phyloP scores from a whole-genome alignment of 1,139 yeast genomes.

The Diutina sp. region DNA sequence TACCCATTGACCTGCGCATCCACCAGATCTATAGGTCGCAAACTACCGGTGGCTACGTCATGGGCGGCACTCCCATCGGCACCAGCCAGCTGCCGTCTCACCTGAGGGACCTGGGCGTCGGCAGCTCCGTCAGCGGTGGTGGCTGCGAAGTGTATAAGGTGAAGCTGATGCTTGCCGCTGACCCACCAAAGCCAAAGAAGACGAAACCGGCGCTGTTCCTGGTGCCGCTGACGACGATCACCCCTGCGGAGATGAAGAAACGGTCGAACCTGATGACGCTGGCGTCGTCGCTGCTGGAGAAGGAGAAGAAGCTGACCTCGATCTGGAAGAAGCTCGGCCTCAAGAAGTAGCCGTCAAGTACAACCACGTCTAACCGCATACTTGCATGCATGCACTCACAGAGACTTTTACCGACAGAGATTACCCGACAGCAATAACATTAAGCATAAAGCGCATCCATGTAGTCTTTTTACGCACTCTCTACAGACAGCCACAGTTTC shows the following conservation, averaged over 20 bases:
- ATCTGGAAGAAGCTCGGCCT: background rate
- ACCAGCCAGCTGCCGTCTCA: background rate
- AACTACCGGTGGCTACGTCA: background rate
- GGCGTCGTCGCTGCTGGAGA: background rate
- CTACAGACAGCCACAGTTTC: too few species aligned
- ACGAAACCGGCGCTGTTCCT: background rate
- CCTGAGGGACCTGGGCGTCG: background rate
- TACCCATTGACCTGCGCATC: background rate
- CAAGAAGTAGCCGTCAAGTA: background rate
- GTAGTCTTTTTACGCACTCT: too few species aligned
- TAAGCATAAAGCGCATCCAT: too few species aligned
- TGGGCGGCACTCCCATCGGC: background rate
- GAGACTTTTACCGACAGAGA: too few species aligned
- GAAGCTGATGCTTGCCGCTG: background rate
- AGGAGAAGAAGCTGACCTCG: background rate
- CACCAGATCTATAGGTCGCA: background rate
- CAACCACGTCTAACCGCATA: too few species aligned
- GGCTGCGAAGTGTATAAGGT: background rate
- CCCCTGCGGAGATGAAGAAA: background rate
- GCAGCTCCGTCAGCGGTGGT: background rate
- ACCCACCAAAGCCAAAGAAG: background rate
- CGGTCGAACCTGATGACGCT: constrained; percentile 1
- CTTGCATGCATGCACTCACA: too few species aligned
- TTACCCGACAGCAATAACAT: too few species aligned
- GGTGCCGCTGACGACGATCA: constrained; percentile 1